These are phyloP conservation scores for Cercophora samala DNA, from an alignment of 495 filamentous ascomycete species.

Conservation along the genomic window DNA sequence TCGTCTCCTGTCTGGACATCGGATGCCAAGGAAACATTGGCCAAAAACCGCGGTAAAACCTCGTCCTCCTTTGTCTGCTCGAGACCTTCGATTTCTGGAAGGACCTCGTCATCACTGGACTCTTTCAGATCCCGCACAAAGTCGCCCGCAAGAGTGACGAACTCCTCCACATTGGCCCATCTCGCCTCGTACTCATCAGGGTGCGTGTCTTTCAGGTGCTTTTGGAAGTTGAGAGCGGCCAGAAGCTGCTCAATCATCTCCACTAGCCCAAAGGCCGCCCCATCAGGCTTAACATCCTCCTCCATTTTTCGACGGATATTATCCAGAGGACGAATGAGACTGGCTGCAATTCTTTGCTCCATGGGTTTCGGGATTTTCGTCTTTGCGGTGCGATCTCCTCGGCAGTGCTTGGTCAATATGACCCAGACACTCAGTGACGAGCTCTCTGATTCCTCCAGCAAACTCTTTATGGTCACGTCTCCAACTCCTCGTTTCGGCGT, in stretches of 20 bases:
- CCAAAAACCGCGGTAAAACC: slow-evolving; percentile 73
- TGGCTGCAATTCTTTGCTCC: slow-evolving; percentile 52
- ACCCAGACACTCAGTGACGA: slow-evolving; percentile 70
- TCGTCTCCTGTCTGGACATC: slow-evolving; percentile 63
- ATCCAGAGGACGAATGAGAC: slow-evolving; percentile 50
- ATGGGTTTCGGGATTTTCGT: slow-evolving; percentile 66
- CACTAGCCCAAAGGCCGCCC: slow-evolving; percentile 51
- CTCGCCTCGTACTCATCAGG: slow-evolving; percentile 73
- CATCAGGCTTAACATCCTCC: slow-evolving; percentile 32
- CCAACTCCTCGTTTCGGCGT: slow-evolving; percentile 78
- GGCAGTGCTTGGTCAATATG: slow-evolving; percentile 63
- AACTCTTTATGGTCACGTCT: slow-evolving; percentile 67
- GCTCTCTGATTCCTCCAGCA: slow-evolving; percentile 72
- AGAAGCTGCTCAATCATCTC: slow-evolving; percentile 74
- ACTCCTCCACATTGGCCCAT: slow-evolving; percentile 92
- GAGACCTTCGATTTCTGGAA: slow-evolving; percentile 75
- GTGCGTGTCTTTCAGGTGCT: slow-evolving; percentile 65
- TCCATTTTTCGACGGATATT: slow-evolving; percentile 61
- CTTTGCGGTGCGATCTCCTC: slow-evolving; percentile 62
- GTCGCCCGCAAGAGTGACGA: slow-evolving; percentile 72
- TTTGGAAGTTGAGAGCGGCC: slow-evolving; percentile 67
- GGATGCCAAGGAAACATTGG: slow-evolving; percentile 82
- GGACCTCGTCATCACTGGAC: slow-evolving; percentile 62
- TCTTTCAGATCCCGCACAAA: slow-evolving; percentile 51
- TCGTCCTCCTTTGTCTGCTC: slow-evolving; percentile 67